These are phyloP conservation scores for Nicotiana benthamiana DNA, from an alignment of 257 asterid species.

Conservation along the genomic window DNA sequence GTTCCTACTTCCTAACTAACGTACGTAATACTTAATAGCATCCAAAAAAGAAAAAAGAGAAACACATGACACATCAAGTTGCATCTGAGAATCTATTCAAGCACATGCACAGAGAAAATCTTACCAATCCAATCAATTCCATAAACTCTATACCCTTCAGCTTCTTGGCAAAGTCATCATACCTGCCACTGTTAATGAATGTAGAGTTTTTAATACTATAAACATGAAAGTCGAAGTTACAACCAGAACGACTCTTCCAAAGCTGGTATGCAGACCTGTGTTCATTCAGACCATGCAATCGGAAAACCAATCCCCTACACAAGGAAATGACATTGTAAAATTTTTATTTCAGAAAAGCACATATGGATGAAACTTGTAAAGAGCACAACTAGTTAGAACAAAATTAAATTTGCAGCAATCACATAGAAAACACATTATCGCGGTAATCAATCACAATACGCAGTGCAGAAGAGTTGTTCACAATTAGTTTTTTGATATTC, in stretches of 20 bases:
- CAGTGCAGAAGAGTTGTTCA: too few species aligned
- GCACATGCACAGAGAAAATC: slow-evolving; percentile 6
- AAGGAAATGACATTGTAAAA: background rate
- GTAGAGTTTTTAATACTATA: background rate
- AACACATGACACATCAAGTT: too few species aligned
- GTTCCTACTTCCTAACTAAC: too few species aligned
- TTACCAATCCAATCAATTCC: slow-evolving; percentile 99
- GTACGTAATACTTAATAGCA: background rate
- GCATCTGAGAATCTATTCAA: background rate
- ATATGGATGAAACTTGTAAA: background rate
- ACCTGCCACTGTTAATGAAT: slow-evolving; percentile 56
- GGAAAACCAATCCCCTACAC: slow-evolving; percentile 63
- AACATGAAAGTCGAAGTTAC: background rate
- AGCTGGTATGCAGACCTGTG: slow-evolving; percentile 42
- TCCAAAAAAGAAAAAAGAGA: too few species aligned
- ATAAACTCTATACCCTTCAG: slow-evolving; percentile 81
- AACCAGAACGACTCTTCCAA: background rate
- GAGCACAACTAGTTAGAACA: background rate
- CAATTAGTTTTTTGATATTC: too few species aligned
- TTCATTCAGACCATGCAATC: slow-evolving; percentile 79
- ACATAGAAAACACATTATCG: too few species aligned
- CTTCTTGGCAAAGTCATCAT: slow-evolving; percentile 66
- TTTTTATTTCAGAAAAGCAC: background rate
- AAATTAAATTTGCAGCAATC: too few species aligned
- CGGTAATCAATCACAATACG: too few species aligned